phyloP scores from a whole-genome alignment of 2,329 filamentous ascomycete genomes.

The Cladosporium sp. region DNA sequence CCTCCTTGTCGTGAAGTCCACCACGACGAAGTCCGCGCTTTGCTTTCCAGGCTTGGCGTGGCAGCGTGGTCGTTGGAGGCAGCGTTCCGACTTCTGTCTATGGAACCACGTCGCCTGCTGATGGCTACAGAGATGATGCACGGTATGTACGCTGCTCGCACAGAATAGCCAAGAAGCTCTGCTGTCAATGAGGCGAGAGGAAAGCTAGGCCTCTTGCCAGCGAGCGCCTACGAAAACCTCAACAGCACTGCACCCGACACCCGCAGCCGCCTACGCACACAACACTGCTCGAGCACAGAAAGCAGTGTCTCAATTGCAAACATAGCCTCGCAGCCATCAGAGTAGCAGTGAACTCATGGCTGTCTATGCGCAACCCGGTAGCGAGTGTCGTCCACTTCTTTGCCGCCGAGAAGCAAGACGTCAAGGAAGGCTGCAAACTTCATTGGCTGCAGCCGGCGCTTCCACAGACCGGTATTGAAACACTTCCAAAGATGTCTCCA shows the following conservation, averaged over 20 bases:
- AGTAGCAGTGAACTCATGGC: neutral
- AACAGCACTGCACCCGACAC: neutral
- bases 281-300: neutral
- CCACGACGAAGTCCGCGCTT: neutral
- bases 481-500: neutral
- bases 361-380: neutral
- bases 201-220: neutral
- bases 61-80: neutral
- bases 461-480: constrained; percentile 15
- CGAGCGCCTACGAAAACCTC: constrained; percentile 4
- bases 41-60: constrained; percentile 2
- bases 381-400: neutral
- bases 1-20: neutral
- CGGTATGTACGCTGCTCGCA: neutral
- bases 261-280: constrained; percentile 8
- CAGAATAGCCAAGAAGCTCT: neutral
- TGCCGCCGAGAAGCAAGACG: constrained; percentile 17
- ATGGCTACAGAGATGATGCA: neutral
- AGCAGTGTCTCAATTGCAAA: neutral
- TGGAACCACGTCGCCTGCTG: neutral
- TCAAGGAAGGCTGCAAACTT: neutral
- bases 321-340: neutral
- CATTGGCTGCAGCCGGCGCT: constrained; percentile 19
- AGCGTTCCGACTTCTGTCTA: neutral
- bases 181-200: neutral